Evolutionary conservation across 495 filamentous ascomycete genomes (phyloP).

Genomic region (Hypoxylon cercidicola): DNA sequence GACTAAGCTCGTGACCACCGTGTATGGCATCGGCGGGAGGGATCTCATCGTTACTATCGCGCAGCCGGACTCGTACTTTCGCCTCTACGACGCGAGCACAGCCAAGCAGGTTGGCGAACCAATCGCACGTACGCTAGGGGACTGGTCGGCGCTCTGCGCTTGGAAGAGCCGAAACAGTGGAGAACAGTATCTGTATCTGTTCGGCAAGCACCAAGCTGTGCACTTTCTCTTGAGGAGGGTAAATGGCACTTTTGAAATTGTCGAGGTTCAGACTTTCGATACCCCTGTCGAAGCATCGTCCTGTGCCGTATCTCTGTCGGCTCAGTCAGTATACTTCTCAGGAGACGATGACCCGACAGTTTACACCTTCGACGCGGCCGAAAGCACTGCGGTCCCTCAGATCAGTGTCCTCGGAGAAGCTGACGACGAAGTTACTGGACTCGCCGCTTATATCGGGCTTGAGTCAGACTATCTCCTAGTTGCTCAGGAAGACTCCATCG

Average conservation of each 20-base stretch:
- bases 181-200: conserved; percentile 49
- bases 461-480: conserved; percentile 44
- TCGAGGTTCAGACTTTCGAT: conserved; percentile 45
- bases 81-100: conserved; percentile 40
- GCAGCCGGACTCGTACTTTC: conserved; percentile 46
- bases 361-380: conserved; percentile 40
- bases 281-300: conserved; percentile 41
- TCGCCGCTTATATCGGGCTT: conserved; percentile 38
- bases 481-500: conserved; percentile 38
- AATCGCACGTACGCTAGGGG: conserved; percentile 40
- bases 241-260: conserved; percentile 31
- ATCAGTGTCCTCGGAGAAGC: conserved; percentile 42
- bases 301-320: conserved; percentile 43
- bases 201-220: conserved; percentile 42
- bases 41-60: conserved; percentile 45
- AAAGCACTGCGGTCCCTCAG: conserved; percentile 35
- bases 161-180: conserved; percentile 42
- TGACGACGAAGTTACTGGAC: conserved; percentile 39
- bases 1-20: conserved; percentile 46
- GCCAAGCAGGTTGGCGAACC: conserved; percentile 34
- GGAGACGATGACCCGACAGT: conserved; percentile 33
- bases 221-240: conserved; percentile 35
- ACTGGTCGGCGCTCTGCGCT: conserved; percentile 48
- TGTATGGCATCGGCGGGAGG: conserved; percentile 37
- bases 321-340: conserved; percentile 40